Base-by-base conservation (phyloP, 1,139 yeast species). In the Candida smagusa region DNA sequence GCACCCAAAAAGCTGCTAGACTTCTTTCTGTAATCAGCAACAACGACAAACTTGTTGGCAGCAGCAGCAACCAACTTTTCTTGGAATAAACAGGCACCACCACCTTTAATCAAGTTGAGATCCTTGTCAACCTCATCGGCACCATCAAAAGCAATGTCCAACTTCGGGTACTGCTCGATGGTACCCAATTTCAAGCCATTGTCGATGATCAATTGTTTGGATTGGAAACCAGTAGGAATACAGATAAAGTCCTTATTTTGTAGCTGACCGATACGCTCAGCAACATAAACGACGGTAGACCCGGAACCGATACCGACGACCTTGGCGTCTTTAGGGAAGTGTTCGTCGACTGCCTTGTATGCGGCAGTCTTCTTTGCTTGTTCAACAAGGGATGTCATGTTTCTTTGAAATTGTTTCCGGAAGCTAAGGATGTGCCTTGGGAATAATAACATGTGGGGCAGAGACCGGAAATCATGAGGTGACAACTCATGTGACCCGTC, bases 31-130 rank as follows among this genome's bases (percentile, higher is more conserved):
- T 80, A 84, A 64, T 94, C 99, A 1, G 98, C 98, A 36, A 94
- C 97, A 26, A 92, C 76, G 23, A 94, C 72, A 56, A 90, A 89
- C 53, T 77, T 77, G 41, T 75, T 67, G 3, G 97, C 82, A 44
- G 90, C 80, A 36, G 79, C 73, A 8, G 97, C 96, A 11, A 94
- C 96, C 40, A 94, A 73, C 64, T 94, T 94, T 61, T 94, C 99
- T 65, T 92, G 98, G 68, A 94, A 84, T 47, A 89, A 72, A 63
- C 99, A 94, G 2, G 97, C 99, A 29, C 99, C 99, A 34, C 99
- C 99, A 46, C 99, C 99, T 65, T 94, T 94, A 61, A 94, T 94
- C 53, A 92, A 80, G 56, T 89, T 87, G 52, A 92, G 72, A 12
- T 72, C 56, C 6, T 77, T 57, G 58, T 92, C 98, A 40, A 90